Percentiles rank a stretch among this genome's conserved stretches.
These are phyloP conservation scores for Trichosporon sp. DNA, from an alignment of 1,284 basidiomycete species.

Conservation along the genomic window DNA sequence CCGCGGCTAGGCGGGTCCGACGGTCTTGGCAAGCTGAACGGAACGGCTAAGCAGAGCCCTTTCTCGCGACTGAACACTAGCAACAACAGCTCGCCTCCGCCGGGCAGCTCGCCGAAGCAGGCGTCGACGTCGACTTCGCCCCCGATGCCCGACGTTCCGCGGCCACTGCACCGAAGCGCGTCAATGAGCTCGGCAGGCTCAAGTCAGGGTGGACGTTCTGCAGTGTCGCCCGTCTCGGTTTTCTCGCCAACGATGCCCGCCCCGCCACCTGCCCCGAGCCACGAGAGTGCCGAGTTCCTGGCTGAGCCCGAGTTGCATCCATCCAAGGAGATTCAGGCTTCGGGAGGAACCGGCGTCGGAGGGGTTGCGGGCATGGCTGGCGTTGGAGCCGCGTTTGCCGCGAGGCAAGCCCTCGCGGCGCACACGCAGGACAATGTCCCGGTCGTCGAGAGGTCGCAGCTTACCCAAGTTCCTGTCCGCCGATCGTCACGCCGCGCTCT, in stretches of 20 bases:
- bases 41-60: neutral
- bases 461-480: constrained; percentile 8
- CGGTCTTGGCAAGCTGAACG: neutral
- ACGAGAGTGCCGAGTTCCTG: constrained; percentile 2
- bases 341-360: neutral
- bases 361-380: neutral
- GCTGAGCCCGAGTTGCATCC: neutral
- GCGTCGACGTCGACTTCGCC: neutral
- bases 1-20: neutral
- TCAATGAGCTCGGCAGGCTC: constrained; percentile 8
- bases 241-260: constrained; percentile 9
- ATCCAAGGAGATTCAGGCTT: neutral
- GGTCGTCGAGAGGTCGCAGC: neutral
- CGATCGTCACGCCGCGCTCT: constrained; percentile 11
- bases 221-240: neutral
- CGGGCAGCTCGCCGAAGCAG: constrained; percentile 8
- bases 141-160: neutral
- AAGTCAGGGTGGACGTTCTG: neutral
- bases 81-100: constrained; percentile 3
- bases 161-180: neutral
- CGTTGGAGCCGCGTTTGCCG: neutral
- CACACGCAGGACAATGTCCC: neutral
- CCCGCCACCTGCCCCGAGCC: neutral
- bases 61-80: constrained; percentile 4
- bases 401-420: neutral